A percentile compares a stretch with the other conserved stretches of the same genome.
These are phyloP conservation scores for Schizosaccharomyces versatilis DNA, from an alignment of 1,139 yeast genomes.

Conservation along the genomic window DNA sequence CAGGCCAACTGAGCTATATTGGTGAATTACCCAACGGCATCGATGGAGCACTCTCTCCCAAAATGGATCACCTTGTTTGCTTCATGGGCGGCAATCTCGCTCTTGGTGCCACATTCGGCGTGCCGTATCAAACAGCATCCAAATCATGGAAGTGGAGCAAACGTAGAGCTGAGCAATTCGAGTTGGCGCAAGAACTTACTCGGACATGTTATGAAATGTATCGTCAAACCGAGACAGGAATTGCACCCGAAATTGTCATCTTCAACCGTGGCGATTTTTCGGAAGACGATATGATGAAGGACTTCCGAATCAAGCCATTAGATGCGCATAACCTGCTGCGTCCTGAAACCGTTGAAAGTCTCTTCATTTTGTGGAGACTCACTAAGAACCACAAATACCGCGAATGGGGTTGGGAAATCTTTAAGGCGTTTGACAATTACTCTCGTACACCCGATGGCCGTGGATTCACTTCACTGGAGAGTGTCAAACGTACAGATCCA, in stretches of 20 bases:
- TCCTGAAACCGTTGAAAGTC: slow-evolving; percentile 84
- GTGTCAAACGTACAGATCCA: slow-evolving; percentile 35
- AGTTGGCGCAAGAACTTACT: slow-evolving; percentile 53
- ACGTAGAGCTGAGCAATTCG: slow-evolving; percentile 33
- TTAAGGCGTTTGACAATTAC: slow-evolving; percentile 43
- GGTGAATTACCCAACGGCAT: slow-evolving; percentile 64
- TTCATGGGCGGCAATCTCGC: slow-evolving; percentile 82
- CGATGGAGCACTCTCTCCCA: slow-evolving; percentile 35
- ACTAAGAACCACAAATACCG: slow-evolving; percentile 58
- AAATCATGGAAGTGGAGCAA: slow-evolving; percentile 25
- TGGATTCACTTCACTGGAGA: slow-evolving; percentile 45
- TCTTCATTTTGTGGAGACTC: slow-evolving; percentile 57
- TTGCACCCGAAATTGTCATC: slow-evolving; percentile 73
- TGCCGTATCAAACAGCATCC: slow-evolving; percentile 27
- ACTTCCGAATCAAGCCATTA: slow-evolving; percentile 43
- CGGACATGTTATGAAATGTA: slow-evolving; percentile 72
- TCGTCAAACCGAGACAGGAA: slow-evolving; percentile 46
- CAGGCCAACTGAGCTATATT: slow-evolving; percentile 41
- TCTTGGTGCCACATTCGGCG: slow-evolving; percentile 70
- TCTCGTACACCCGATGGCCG: slow-evolving; percentile 28
- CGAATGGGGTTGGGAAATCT: slow-evolving; percentile 77
- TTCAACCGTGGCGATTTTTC: slow-evolving; percentile 27
- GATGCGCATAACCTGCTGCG: slow-evolving; percentile 76
- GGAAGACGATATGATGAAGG: slow-evolving; percentile 23
- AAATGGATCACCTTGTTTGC: slow-evolving; percentile 89